Evolutionary conservation across 148 eudicot species (phyloP), one percentile per base, ranked within the genome.

Genomic region (Silene conica): DNA sequence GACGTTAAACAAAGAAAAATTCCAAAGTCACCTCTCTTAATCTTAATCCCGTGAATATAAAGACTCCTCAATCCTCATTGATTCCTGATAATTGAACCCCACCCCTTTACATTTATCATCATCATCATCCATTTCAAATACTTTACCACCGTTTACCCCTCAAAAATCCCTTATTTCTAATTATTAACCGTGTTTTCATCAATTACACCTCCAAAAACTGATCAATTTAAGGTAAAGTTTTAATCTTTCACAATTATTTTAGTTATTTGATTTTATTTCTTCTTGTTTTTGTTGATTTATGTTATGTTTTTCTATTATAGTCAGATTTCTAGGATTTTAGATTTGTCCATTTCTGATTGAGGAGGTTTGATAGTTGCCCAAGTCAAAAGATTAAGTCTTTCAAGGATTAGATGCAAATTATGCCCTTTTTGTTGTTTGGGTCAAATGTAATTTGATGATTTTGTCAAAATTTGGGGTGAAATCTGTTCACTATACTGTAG

Each of bases 261-360:
- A 23, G n/a, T 13, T 22, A 14, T 67, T 10, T 34, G 45, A 63
- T 31, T 73, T 56, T 16, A 20, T 13, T 16, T 43, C 28, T 59
- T 74, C 46, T 62, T 74, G 46, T n/a, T 62, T 74, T 69, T 18
- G 28, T 50, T 16, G 63, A 52, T 67, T 20, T 46, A 6, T 60
- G 34, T 73, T 41, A 1, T 21, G 57, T 41, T 13, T 3, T 43
- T 20, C 70, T 0, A 12, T 69, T 63, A 18, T 14, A 46, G 75
- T 31, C 75, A 74, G 45, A 70, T 66, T 71, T 20, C 21, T 65
- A 46, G 71, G 76, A 76, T 46, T 80, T 64, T 69, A 20, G 10
- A 31, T 11, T 63, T 68, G 20, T 14, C 20, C 46, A 38, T 9
- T 38, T 28, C 60, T 66, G 72, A n/a, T 26, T 54, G 50, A 50